phyloP scores from a whole-genome alignment of 2,329 filamentous ascomycete genomes.

The Sclerotinia trifoliorum region DNA sequence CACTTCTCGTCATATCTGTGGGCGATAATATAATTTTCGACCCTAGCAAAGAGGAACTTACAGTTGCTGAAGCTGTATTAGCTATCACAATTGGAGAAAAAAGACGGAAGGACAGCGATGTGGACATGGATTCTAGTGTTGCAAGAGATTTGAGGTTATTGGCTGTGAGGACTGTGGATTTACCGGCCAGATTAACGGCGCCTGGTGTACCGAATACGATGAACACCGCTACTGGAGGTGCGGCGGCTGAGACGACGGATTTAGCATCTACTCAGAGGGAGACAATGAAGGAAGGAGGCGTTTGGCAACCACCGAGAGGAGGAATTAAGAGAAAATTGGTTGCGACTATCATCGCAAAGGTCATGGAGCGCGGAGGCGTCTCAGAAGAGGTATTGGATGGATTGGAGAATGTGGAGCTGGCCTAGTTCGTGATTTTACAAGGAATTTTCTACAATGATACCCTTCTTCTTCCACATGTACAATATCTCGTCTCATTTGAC shows the following conservation, averaged over 20 bases:
- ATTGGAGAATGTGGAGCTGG: constrained; percentile 71
- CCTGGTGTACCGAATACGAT: constrained; percentile 65
- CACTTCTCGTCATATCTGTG: constrained; percentile 83
- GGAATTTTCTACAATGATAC: constrained; percentile 24
- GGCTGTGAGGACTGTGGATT: constrained; percentile 70
- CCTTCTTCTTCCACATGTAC: constrained; percentile 12
- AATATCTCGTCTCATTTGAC: constrained; percentile 5
- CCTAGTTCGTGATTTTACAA: constrained; percentile 42
- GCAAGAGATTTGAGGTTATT: constrained; percentile 56
- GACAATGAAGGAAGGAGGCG: constrained; percentile 62
- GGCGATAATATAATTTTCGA: constrained; percentile 92
- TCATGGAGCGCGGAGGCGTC: constrained; percentile 74
- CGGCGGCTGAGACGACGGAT: constrained; percentile 43
- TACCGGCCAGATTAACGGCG: constrained; percentile 69
- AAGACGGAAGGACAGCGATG: constrained; percentile 36
- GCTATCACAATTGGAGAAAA: constrained; percentile 73
- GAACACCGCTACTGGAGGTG: constrained; percentile 53
- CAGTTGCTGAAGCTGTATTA: constrained; percentile 85
- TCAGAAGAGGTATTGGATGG: constrained; percentile 83
- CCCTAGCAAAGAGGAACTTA: constrained; percentile 84
- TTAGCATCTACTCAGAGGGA: constrained; percentile 47
- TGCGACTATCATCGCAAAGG: constrained; percentile 71
- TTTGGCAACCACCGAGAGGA: constrained; percentile 84
- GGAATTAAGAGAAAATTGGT: constrained; percentile 76
- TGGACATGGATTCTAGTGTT: constrained; percentile 44